These are phyloP conservation scores for Mycena rosella DNA, from an alignment of 768 basidiomycete species.

Conservation along the genomic window DNA sequence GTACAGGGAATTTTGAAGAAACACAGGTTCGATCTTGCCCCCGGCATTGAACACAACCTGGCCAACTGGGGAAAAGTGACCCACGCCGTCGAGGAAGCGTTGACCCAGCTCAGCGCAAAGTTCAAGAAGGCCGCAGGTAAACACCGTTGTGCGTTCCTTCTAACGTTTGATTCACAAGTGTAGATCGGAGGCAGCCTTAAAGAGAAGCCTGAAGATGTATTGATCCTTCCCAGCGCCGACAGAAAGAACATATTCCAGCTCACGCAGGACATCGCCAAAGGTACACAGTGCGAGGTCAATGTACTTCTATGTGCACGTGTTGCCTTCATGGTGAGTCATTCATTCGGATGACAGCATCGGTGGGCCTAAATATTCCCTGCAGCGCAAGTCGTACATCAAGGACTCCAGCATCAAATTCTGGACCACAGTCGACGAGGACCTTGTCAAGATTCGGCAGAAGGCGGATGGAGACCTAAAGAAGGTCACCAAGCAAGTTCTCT, in stretches of 20 bases:
- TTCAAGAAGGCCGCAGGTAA: conserved; percentile 3
- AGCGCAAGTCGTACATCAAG: not conserved
- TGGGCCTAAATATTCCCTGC: not conserved
- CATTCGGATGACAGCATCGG: too few relatives aligned
- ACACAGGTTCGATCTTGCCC: conserved; percentile 3
- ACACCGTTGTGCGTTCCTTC: not conserved
- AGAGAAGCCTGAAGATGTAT: not conserved
- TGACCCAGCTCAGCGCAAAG: not conserved
- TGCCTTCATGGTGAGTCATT: not conserved
- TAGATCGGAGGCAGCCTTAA: not conserved
- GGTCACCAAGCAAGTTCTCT: too few relatives aligned
- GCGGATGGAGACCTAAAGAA: not conserved
- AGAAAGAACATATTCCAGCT: conserved; percentile 7
- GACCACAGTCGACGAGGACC: conserved; percentile 2
- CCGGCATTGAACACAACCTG: conserved; percentile 4
- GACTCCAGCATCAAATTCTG: not conserved
- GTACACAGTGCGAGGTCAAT: conserved; percentile 2
- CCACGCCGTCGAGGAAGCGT: not conserved
- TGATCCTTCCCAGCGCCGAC: not conserved
- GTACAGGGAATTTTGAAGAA: not conserved
- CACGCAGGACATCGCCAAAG: not conserved
- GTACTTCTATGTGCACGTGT: conserved; percentile 9
- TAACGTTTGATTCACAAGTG: not conserved
- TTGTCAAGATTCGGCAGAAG: not conserved
- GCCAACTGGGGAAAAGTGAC: conserved; percentile 10